A percentile compares a stretch with the other conserved stretches of the same genome.
phyloP scores from a whole-genome alignment of 305 asterid genomes.

The Fraxinus ornus region DNA sequence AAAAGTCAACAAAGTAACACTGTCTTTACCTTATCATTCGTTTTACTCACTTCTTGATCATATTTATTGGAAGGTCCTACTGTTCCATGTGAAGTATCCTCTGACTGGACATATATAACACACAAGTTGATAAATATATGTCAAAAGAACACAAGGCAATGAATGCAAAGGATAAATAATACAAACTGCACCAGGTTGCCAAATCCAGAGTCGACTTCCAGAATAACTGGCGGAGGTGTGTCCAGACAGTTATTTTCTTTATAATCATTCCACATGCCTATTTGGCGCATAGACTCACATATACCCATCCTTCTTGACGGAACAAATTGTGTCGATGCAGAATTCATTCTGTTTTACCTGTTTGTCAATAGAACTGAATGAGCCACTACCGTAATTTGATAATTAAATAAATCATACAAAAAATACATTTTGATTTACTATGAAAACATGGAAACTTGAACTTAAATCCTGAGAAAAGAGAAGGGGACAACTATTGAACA shows the following conservation, averaged over 20 bases:
- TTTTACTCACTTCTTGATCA: conserved; percentile 66
- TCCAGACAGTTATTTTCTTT: conserved; percentile 53
- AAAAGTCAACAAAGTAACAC: neutral
- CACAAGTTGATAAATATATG: conserved; percentile 21
- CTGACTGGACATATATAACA: conserved; percentile 45
- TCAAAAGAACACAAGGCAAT: neutral
- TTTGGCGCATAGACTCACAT: conserved; percentile 66
- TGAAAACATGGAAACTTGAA: neutral
- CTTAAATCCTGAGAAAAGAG: neutral
- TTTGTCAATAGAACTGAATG: conserved; percentile 7
- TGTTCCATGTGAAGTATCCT: conserved; percentile 72
- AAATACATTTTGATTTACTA: neutral
- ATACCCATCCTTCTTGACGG: conserved; percentile 76
- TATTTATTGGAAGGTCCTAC: conserved; percentile 58
- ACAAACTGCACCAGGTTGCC: conserved; percentile 53
- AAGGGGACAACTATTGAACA: conserved; percentile 1
- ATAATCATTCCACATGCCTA: conserved; percentile 81
- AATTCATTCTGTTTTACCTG: conserved; percentile 58
- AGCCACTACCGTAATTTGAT: conserved; percentile 11
- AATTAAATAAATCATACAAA: conserved; percentile 6
- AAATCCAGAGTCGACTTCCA: conserved; percentile 50
- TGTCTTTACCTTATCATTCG: conserved; percentile 60
- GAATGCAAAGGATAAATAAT: neutral
- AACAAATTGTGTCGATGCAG: conserved; percentile 63
- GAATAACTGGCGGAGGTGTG: conserved; percentile 47